phyloP scores from a whole-genome alignment of 2,329 filamentous ascomycete species.

The Arthroderma uncinatum region DNA sequence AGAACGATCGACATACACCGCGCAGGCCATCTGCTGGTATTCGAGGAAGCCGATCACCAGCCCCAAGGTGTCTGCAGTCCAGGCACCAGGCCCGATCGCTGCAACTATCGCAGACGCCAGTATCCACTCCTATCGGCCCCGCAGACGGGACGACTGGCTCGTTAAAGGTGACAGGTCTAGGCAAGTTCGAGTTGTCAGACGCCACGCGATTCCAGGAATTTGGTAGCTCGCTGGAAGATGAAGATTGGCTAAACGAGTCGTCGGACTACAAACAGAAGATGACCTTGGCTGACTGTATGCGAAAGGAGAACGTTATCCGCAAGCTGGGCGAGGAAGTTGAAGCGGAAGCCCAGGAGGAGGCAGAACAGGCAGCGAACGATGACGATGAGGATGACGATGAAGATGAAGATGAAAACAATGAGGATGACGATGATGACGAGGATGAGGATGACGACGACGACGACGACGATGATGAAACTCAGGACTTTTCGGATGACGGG shows the following conservation, averaged over 20 bases:
- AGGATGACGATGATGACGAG: slow-evolving; percentile 54
- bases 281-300: slow-evolving; percentile 79
- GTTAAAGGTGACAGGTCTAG: slow-evolving; percentile 24
- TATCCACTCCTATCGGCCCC: neutral
- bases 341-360: slow-evolving; percentile 68
- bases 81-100: slow-evolving; percentile 7
- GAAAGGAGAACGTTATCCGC: slow-evolving; percentile 80
- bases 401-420: slow-evolving; percentile 41
- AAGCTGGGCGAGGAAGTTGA: slow-evolving; percentile 80
- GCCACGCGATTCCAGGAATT: slow-evolving; percentile 70
- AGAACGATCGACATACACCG: slow-evolving; percentile 21
- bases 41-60: slow-evolving; percentile 32
- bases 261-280: slow-evolving; percentile 56
- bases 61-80: slow-evolving; percentile 18
- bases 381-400: slow-evolving; percentile 39
- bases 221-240: slow-evolving; percentile 68
- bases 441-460: slow-evolving; percentile 41
- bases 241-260: slow-evolving; percentile 79
- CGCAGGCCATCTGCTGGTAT: slow-evolving; percentile 19
- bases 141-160: slow-evolving; percentile 14
- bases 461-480: slow-evolving; percentile 29
- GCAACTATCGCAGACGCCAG: neutral
- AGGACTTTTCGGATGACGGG: slow-evolving; percentile 41
- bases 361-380: slow-evolving; percentile 51
- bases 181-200: slow-evolving; percentile 33